Evolutionary conservation across 805 yeast genomes (phyloP).

Genomic region (Kodamaea neixiangensis): DNA sequence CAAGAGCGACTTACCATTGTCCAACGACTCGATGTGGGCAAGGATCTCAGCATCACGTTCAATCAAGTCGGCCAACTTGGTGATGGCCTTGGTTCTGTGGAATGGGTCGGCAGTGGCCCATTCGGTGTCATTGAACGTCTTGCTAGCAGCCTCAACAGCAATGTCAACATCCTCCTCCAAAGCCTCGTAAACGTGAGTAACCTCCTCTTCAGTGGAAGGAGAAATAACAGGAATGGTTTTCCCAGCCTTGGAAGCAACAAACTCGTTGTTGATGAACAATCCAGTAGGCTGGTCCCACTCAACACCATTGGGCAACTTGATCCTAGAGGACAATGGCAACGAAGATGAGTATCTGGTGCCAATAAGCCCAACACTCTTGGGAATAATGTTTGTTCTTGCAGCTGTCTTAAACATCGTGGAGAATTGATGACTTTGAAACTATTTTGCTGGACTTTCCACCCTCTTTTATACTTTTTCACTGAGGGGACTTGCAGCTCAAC

Average conservation of each 20-base stretch:
- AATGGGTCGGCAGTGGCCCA: conserved; percentile 77
- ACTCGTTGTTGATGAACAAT: conserved; percentile 84
- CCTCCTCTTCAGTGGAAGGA: conserved; percentile 72
- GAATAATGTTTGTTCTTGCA: neutral
- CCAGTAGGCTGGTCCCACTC: conserved; percentile 83
- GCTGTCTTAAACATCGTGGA: conserved; percentile 4
- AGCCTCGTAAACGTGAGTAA: conserved; percentile 73
- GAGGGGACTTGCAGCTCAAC: conserved; percentile 1
- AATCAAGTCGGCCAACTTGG: conserved; percentile 74
- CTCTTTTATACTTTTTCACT: conserved; percentile 5
- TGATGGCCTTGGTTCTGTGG: conserved; percentile 60
- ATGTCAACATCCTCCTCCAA: conserved; percentile 73
- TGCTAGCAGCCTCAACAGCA: conserved; percentile 84
- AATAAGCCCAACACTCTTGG: neutral
- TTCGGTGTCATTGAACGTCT: conserved; percentile 59
- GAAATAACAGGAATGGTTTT: conserved; percentile 62
- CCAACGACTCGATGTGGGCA: conserved; percentile 81
- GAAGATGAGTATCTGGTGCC: conserved; percentile 1
- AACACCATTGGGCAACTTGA: conserved; percentile 72
- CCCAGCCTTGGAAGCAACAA: conserved; percentile 57
- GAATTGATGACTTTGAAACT: neutral
- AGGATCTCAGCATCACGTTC: conserved; percentile 71
- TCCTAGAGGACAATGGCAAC: conserved; percentile 40
- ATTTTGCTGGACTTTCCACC: neutral
- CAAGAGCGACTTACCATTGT: conserved; percentile 81